Percentiles rank a stretch among this genome's conserved stretches.
Conservation (phyloP, 202 grass and related monocot species). For the Cymbopogon flexuosus region DNA sequence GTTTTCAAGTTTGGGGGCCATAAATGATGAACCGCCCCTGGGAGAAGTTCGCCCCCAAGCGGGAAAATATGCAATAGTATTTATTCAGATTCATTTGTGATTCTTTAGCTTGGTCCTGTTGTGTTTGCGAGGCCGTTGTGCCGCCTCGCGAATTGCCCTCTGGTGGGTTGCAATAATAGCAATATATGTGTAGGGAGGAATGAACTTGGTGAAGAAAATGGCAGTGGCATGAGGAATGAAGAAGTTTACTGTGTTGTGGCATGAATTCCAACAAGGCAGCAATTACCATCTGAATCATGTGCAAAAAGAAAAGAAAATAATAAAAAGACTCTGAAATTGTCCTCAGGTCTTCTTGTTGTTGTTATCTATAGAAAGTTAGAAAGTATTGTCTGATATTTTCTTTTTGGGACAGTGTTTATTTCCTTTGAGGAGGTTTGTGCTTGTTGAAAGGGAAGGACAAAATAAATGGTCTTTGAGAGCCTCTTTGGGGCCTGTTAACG, state of each 20-base stretch:
- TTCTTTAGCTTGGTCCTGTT: conserved; percentile 47
- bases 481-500: not conserved
- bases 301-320: not conserved
- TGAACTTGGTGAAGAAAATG: conserved; percentile 5
- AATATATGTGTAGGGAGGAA: conserved; percentile 33
- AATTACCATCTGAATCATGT: not conserved
- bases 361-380: not conserved
- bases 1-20: conserved; percentile 29
- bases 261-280: not conserved
- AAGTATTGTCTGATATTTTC: not conserved
- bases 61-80: conserved; percentile 55
- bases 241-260: not conserved
- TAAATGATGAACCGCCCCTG: conserved; percentile 10
- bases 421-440: not conserved
- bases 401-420: not conserved
- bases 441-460: not conserved
- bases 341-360: not conserved
- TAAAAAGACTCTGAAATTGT: not conserved
- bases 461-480: not conserved
- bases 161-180: conserved; percentile 49
- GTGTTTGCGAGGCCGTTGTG: conserved; percentile 13
- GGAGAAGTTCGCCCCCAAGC: conserved; percentile 39
- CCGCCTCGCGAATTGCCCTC: not conserved
- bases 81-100: conserved; percentile 69
- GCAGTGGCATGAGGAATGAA: conserved; percentile 7